Evolutionary conservation across 495 filamentous ascomycete species (phyloP).

Genomic region (Lepidopterella palustris): DNA sequence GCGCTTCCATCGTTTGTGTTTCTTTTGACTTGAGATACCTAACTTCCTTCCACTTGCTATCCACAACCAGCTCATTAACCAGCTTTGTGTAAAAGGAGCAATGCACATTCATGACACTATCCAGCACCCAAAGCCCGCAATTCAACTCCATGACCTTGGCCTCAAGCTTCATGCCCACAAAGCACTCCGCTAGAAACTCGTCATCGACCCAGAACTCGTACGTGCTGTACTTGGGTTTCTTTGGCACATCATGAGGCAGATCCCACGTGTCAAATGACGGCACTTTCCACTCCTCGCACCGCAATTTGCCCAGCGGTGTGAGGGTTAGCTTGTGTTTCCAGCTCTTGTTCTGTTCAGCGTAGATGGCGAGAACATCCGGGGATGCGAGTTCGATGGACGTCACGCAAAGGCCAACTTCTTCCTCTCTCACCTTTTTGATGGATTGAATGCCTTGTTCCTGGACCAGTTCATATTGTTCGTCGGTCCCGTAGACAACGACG

Average conservation of each 20-base stretch:
- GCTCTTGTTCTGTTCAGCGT: slow-evolving; percentile 33
- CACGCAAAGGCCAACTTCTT: slow-evolving; percentile 54
- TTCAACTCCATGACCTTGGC: slow-evolving; percentile 48
- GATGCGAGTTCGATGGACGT: slow-evolving; percentile 41
- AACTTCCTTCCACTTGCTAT: neutral
- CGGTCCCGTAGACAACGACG: slow-evolving; percentile 34
- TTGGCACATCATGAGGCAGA: slow-evolving; percentile 23
- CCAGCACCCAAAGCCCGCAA: slow-evolving; percentile 17
- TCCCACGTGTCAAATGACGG: slow-evolving; percentile 30
- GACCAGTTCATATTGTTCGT: slow-evolving; percentile 25
- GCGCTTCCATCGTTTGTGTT: neutral
- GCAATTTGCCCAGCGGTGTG: slow-evolving; percentile 34
- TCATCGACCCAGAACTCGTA: slow-evolving; percentile 66
- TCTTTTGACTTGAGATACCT: neutral
- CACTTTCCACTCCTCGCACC: slow-evolving; percentile 29
- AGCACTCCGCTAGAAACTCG: slow-evolving; percentile 52
- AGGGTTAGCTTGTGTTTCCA: slow-evolving; percentile 20
- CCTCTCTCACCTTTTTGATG: slow-evolving; percentile 36
- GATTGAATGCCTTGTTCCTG: slow-evolving; percentile 2
- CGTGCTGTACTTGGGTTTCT: slow-evolving; percentile 23
- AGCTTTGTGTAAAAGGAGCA: slow-evolving; percentile 49
- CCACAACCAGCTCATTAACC: slow-evolving; percentile 55
- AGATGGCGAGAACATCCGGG: slow-evolving; percentile 40
- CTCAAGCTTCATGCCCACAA: slow-evolving; percentile 71
- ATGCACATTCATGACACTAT: slow-evolving; percentile 1